A percentile compares a stretch with the other conserved stretches of the same genome.
phyloP scores from a whole-genome alignment of 805 yeast genomes.

The Candida namnaoensis region DNA sequence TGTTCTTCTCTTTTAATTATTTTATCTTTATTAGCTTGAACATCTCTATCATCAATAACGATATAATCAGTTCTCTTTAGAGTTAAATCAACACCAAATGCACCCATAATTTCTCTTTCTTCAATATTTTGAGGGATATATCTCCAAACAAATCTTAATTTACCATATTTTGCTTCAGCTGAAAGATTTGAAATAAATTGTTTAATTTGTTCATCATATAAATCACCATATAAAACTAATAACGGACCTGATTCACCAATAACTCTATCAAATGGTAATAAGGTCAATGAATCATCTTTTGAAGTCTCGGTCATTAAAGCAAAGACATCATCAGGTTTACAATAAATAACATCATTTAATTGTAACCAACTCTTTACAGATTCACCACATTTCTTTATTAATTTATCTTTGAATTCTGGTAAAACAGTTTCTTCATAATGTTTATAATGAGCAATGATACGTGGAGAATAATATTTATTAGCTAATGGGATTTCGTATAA shows the following conservation, averaged over 20 bases:
- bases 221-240: slow-evolving; percentile 61
- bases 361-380: slow-evolving; percentile 37
- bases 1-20: slow-evolving; percentile 18
- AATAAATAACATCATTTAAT: slow-evolving; percentile 45
- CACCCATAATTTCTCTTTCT: slow-evolving; percentile 30
- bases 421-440: slow-evolving; percentile 30
- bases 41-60: slow-evolving; percentile 52
- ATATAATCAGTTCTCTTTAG: slow-evolving; percentile 60
- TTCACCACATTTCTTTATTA: slow-evolving; percentile 11
- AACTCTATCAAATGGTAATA: slow-evolving; percentile 50
- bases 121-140: slow-evolving; percentile 35
- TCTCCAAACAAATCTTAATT: slow-evolving; percentile 69
- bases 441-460: slow-evolving; percentile 55
- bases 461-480: slow-evolving; percentile 42
- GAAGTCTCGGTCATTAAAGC: slow-evolving; percentile 54
- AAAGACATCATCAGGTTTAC: slow-evolving; percentile 65
- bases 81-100: slow-evolving; percentile 61
- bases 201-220: slow-evolving; percentile 37
- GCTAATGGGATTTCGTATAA: slow-evolving; percentile 18
- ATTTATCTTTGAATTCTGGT: slow-evolving; percentile 17
- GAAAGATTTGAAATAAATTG: slow-evolving; percentile 50
- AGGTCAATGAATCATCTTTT: slow-evolving; percentile 7
- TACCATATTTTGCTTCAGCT: slow-evolving; percentile 52
- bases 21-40: slow-evolving; percentile 6
- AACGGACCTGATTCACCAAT: slow-evolving; percentile 50